These are phyloP conservation scores for Pyrrhoderma lamaoense DNA, from an alignment of 1,284 basidiomycete species.

Conservation along the genomic window DNA sequence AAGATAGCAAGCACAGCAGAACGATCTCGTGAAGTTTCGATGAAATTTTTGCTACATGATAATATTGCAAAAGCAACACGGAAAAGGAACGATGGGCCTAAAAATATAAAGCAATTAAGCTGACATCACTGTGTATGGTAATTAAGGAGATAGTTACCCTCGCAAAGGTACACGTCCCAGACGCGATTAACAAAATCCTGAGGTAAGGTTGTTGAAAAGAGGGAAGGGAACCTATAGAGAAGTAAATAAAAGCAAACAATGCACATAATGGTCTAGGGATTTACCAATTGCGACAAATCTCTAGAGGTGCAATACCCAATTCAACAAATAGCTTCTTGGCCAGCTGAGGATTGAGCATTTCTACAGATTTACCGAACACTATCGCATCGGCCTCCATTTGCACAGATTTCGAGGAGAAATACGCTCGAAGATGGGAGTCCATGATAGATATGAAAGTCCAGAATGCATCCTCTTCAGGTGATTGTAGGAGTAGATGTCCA, in stretches of 20 bases:
- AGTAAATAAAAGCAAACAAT: background rate
- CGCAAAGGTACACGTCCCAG: slow-evolving; percentile 85
- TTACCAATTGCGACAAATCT: slow-evolving; percentile 59
- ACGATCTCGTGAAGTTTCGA: slow-evolving; percentile 44
- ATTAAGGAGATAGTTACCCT: slow-evolving; percentile 51
- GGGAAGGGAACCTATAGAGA: slow-evolving; percentile 49
- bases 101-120: slow-evolving; percentile 7
- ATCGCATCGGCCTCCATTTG: slow-evolving; percentile 78
- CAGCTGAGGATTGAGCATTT: slow-evolving; percentile 55
- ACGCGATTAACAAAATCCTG: slow-evolving; percentile 69
- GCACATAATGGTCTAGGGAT: slow-evolving; percentile 18
- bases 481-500: slow-evolving; percentile 73
- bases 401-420: slow-evolving; percentile 64
- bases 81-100: slow-evolving; percentile 76
- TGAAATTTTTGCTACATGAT: slow-evolving; percentile 52
- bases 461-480: slow-evolving; percentile 88
- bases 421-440: slow-evolving; percentile 73
- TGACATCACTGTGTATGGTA: background rate
- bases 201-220: slow-evolving; percentile 78
- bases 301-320: slow-evolving; percentile 47
- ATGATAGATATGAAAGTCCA: slow-evolving; percentile 87
- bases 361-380: slow-evolving; percentile 70
- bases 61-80: slow-evolving; percentile 75
- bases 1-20: slow-evolving; percentile 43
- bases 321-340: slow-evolving; percentile 64